Percentiles rank a stretch among this genome's conserved stretches.
Conservation (phyloP, 164 flowering plant species). For the Vitis labrusca region DNA sequence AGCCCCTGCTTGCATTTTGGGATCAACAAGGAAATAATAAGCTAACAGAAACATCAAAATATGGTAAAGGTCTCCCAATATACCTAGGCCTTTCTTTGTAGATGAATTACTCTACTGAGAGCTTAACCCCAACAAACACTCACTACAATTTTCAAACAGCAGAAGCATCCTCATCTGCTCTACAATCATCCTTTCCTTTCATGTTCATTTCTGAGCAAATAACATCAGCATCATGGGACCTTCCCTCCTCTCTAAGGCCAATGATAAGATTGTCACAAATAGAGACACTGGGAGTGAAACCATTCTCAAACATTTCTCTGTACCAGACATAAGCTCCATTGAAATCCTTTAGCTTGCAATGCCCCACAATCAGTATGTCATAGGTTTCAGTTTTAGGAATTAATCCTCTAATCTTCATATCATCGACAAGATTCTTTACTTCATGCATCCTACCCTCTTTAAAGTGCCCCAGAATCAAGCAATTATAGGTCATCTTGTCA, state of each 20-base stretch:
- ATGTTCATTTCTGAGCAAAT: slow-evolving; percentile 45
- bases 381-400: slow-evolving; percentile 54
- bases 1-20: too few relatives aligned
- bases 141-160: slow-evolving; percentile 20
- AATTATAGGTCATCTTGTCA: slow-evolving; percentile 57
- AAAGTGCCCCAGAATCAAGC: slow-evolving; percentile 50
- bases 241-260: slow-evolving; percentile 57
- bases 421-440: slow-evolving; percentile 41
- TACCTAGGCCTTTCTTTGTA: neutral
- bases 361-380: slow-evolving; percentile 44
- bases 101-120: too few relatives aligned
- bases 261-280: slow-evolving; percentile 37
- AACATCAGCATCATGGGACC: slow-evolving; percentile 41
- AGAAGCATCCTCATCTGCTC: slow-evolving; percentile 18
- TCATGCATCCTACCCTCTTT: slow-evolving; percentile 44
- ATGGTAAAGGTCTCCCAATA: neutral
- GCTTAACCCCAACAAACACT: neutral
- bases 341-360: slow-evolving; percentile 47
- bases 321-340: slow-evolving; percentile 57
- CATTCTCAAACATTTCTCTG: slow-evolving; percentile 56
- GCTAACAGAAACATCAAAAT: slow-evolving; percentile 2
- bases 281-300: slow-evolving; percentile 32
- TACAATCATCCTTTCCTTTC: slow-evolving; percentile 32
- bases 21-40: too few relatives aligned
- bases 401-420: slow-evolving; percentile 54